Evolutionary conservation across 2,329 filamentous ascomycete species (phyloP), one percentile per base, ranked within the genome.

Genomic region (Domatiomyces catenatus): DNA sequence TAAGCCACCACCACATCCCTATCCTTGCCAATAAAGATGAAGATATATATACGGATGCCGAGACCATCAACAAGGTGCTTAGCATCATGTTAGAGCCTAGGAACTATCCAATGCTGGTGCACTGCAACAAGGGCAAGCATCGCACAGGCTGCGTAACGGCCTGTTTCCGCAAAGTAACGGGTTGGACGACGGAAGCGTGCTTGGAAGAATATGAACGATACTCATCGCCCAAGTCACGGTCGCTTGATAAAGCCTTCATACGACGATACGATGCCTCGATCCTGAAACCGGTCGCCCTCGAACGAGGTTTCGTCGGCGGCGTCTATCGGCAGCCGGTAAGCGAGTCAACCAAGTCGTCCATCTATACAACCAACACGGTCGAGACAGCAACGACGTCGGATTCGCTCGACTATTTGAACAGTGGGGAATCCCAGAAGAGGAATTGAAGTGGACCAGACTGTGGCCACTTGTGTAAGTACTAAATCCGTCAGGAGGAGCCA

Each of bases 71-170:
- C 54, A 70, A 77, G 6, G 86, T 90, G 45, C 73, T 94, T 20
- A 71, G 76, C 10, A 69, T 90, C 43, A 75, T 90, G 42, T 72
- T 90, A 49, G 77, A 93, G 61, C 75, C 75, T 47, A 67, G 73
- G 32, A 87, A 93, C 55, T 81, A 92, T 57, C 89, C 89, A 0
- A 67, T 95, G 8, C 73, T 94, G 42, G 76, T 95, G 46, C 89
- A 95, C 66, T 95, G 89, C 74, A 95, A 94, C 63, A 89, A 94
- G 59, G 89, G 89, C 63, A 92, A 82, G 75, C 89, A 95, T 63
- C 83, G 89, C 52, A 94, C 89, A 17, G 89, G 89, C 19, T 94
- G 88, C 62, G 83, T 92, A n/a, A 76, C 89, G 47, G 89, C 80
- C 17, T 81, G 84, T 51, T 75, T 93, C 55, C 81, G 88, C 55